Percentiles rank a stretch among this genome's conserved stretches.
Conservation (phyloP, 768 basidiomycete genomes). For the Suillus sp. region DNA sequence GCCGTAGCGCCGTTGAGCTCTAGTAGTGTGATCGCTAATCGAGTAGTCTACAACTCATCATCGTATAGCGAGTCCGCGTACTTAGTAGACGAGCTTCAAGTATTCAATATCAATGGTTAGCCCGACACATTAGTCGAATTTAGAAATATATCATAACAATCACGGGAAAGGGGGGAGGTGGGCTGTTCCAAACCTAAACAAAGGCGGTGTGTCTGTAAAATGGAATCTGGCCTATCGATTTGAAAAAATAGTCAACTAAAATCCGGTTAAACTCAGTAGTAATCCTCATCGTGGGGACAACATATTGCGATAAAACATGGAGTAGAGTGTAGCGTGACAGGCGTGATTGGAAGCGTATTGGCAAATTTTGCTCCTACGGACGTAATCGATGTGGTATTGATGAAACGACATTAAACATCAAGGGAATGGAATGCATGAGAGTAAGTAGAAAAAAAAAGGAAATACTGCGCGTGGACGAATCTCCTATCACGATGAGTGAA, state of each 20-base stretch:
- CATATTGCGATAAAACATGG: not conserved
- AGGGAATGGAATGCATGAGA: slow-evolving; percentile 5
- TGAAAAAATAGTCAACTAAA: not conserved
- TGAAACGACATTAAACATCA: not conserved
- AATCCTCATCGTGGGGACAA: not conserved
- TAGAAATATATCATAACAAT: too few species aligned
- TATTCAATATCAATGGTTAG: too few species aligned
- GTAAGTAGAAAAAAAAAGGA: not conserved
- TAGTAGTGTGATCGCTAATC: not conserved
- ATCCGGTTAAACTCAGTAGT: not conserved
- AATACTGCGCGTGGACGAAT: not conserved
- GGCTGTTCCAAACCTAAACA: not conserved
- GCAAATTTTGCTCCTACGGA: not conserved
- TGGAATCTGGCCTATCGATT: not conserved
- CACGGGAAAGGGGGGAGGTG: too few species aligned
- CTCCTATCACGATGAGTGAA: not conserved
- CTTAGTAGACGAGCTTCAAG: not conserved
- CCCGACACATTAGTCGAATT: too few species aligned
- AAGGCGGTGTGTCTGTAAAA: not conserved
- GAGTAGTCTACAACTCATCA: not conserved
- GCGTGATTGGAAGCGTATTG: not conserved
- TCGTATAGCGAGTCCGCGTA: not conserved
- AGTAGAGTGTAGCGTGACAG: not conserved
- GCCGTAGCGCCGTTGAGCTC: not conserved
- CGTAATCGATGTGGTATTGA: not conserved